A percentile compares a stretch with the other conserved stretches of the same genome.
These are phyloP conservation scores for Fistulinella cinereoalba DNA, from an alignment of 1,284 basidiomycete genomes.

Conservation along the genomic window DNA sequence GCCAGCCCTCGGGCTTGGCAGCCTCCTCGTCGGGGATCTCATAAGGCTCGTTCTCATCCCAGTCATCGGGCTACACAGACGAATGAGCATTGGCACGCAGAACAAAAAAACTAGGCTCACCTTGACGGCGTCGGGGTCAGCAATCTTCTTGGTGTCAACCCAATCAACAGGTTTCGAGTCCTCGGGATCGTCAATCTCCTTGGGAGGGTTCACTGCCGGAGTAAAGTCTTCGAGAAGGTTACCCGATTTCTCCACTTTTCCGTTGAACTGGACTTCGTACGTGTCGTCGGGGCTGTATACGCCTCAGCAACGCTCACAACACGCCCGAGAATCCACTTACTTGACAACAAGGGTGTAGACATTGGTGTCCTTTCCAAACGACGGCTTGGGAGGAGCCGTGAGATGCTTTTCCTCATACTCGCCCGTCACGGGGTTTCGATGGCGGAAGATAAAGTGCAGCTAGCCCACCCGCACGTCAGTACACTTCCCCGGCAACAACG, in stretches of 20 bases:
- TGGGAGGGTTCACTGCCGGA: slow-evolving; percentile 90
- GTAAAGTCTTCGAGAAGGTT: slow-evolving; percentile 92
- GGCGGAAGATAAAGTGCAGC: slow-evolving; percentile 98
- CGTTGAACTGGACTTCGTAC: slow-evolving; percentile 91
- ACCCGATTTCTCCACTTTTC: slow-evolving; percentile 77
- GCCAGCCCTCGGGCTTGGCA: slow-evolving; percentile 92
- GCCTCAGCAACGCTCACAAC: neutral
- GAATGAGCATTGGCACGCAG: neutral
- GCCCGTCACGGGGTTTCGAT: slow-evolving; percentile 88
- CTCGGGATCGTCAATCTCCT: slow-evolving; percentile 91
- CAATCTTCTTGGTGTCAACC: slow-evolving; percentile 88
- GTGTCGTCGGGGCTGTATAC: slow-evolving; percentile 84
- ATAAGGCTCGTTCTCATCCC: slow-evolving; percentile 94
- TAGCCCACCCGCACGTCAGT: slow-evolving; percentile 31
- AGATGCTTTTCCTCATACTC: slow-evolving; percentile 98
- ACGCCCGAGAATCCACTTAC: slow-evolving; percentile 45
- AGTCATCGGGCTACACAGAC: slow-evolving; percentile 73
- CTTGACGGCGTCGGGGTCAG: slow-evolving; percentile 85
- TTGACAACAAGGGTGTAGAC: slow-evolving; percentile 91
- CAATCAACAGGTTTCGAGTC: slow-evolving; percentile 92
- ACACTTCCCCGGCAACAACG: neutral
- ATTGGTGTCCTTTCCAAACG: slow-evolving; percentile 86
- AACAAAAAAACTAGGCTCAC: slow-evolving; percentile 34
- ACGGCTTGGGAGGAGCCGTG: slow-evolving; percentile 75
- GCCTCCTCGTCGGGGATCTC: slow-evolving; percentile 89